Percentiles rank a stretch among this genome's conserved stretches.
These are phyloP conservation scores for Magnusiomyces paraingens DNA, from an alignment of 1,139 yeast species.

Conservation along the genomic window DNA sequence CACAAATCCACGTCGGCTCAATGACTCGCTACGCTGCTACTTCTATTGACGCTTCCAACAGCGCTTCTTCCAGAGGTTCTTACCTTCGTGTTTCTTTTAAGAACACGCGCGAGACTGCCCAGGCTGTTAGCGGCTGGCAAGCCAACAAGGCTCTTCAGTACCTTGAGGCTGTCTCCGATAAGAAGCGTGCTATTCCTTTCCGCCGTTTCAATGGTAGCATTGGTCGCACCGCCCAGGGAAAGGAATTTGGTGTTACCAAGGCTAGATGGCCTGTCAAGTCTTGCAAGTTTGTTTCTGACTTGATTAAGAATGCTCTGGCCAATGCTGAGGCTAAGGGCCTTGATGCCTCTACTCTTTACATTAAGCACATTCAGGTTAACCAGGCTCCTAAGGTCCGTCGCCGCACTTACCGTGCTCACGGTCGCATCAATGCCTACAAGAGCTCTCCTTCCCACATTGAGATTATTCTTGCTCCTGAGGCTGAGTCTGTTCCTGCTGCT, in stretches of 20 bases:
- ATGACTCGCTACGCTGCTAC: slow-evolving; percentile 98
- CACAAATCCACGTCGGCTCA: slow-evolving; percentile 24
- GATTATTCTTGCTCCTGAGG: slow-evolving; percentile 92
- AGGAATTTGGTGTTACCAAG: slow-evolving; percentile 99
- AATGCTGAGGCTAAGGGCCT: slow-evolving; percentile 99
- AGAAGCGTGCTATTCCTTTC: slow-evolving; percentile 99
- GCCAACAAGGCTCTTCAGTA: slow-evolving; percentile 92
- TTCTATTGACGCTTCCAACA: slow-evolving; percentile 98
- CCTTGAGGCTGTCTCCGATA: slow-evolving; percentile 94
- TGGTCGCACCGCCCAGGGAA: slow-evolving; percentile 99
- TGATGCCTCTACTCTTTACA: slow-evolving; percentile 87
- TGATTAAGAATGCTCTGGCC: slow-evolving; percentile 95
- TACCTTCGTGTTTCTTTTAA: slow-evolving; percentile 99
- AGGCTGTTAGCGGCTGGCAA: slow-evolving; percentile 98
- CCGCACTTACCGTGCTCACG: slow-evolving; percentile 99
- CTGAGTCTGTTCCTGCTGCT: slow-evolving; percentile 91
- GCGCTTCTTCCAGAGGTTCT: slow-evolving; percentile 99
- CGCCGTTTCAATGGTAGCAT: slow-evolving; percentile 95
- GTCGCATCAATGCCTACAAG: slow-evolving; percentile 99
- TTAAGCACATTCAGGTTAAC: slow-evolving; percentile 99
- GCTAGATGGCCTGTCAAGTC: slow-evolving; percentile 99
- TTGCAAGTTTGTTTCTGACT: slow-evolving; percentile 90
- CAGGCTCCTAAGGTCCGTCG: slow-evolving; percentile 99
- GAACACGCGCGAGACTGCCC: slow-evolving; percentile 99
- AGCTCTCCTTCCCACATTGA: slow-evolving; percentile 99